These are phyloP conservation scores for Trametes sanguinea DNA, from an alignment of 768 basidiomycete genomes.

Conservation along the genomic window DNA sequence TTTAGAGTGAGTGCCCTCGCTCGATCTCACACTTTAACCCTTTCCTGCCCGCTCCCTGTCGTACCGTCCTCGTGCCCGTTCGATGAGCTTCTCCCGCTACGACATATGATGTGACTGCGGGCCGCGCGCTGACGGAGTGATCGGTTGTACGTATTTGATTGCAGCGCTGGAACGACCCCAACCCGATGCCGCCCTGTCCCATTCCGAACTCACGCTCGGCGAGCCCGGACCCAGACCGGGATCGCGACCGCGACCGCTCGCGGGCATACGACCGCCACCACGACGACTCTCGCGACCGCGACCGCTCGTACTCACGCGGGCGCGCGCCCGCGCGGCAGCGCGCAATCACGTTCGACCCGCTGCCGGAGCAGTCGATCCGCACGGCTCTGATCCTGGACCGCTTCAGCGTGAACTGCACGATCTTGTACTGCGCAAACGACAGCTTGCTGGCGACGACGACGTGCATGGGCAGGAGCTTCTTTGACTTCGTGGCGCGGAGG, in stretches of 20 bases:
- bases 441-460: conserved; percentile 59
- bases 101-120: too few species aligned
- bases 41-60: conserved; percentile 37
- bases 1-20: conserved; percentile 36
- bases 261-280: background rate
- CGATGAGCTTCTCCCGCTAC: conserved; percentile 39
- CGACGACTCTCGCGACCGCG: background rate
- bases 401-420: conserved; percentile 64
- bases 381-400: conserved; percentile 83
- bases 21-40: too few species aligned
- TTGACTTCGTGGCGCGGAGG: conserved; percentile 66
- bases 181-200: conserved; percentile 37
- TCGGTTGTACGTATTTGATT: background rate
- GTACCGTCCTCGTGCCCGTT: conserved; percentile 36
- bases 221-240: conserved; percentile 10
- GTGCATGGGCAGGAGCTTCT: conserved; percentile 68
- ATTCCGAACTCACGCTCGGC: conserved; percentile 30
- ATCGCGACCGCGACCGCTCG: background rate
- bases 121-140: background rate
- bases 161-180: conserved; percentile 38
- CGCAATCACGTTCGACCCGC: conserved; percentile 56
- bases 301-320: background rate
- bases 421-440: conserved; percentile 76
- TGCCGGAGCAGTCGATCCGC: conserved; percentile 70
- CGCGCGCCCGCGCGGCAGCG: conserved; percentile 5